Conservation (phyloP, 441 rosid genomes). For the Caryocar brasiliense region DNA sequence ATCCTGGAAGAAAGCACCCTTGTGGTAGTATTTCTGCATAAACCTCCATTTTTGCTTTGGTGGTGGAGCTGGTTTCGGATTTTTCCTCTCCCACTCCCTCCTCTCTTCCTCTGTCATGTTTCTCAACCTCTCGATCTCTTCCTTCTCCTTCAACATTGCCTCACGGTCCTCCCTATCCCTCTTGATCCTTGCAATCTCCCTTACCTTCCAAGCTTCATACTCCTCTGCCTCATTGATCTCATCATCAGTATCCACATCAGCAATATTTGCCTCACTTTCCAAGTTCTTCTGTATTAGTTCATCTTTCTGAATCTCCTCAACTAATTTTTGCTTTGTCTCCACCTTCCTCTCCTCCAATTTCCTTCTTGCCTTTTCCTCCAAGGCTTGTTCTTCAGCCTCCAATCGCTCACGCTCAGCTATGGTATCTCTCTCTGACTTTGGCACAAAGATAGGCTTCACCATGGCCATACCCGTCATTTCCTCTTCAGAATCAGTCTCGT, state of each 20-base stretch:
- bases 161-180: slow-evolving; percentile 69
- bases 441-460: slow-evolving; percentile 80
- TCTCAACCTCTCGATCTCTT: slow-evolving; percentile 79
- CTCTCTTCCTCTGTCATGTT: slow-evolving; percentile 95
- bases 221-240: slow-evolving; percentile 82
- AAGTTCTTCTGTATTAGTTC: slow-evolving; percentile 62
- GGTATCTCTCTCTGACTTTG: slow-evolving; percentile 73
- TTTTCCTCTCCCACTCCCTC: slow-evolving; percentile 88
- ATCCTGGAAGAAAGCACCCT: slow-evolving; percentile 82
- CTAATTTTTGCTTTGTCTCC: slow-evolving; percentile 70
- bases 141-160: slow-evolving; percentile 69
- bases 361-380: slow-evolving; percentile 63
- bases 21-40: slow-evolving; percentile 88
- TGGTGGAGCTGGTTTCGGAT: slow-evolving; percentile 47
- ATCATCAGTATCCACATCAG: slow-evolving; percentile 84
- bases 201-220: slow-evolving; percentile 81
- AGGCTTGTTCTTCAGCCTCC: slow-evolving; percentile 65
- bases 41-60: slow-evolving; percentile 80
- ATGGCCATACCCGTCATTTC: slow-evolving; percentile 52
- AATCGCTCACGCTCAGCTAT: slow-evolving; percentile 71
- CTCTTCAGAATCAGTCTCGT: slow-evolving; percentile 86
- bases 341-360: slow-evolving; percentile 55
- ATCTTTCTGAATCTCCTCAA: slow-evolving; percentile 73
- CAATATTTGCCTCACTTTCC: slow-evolving; percentile 56
- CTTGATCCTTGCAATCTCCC: slow-evolving; percentile 60